A percentile compares a stretch with the other conserved stretches of the same genome.
phyloP scores from a whole-genome alignment of 805 yeast genomes.

The Candida railenensis region DNA sequence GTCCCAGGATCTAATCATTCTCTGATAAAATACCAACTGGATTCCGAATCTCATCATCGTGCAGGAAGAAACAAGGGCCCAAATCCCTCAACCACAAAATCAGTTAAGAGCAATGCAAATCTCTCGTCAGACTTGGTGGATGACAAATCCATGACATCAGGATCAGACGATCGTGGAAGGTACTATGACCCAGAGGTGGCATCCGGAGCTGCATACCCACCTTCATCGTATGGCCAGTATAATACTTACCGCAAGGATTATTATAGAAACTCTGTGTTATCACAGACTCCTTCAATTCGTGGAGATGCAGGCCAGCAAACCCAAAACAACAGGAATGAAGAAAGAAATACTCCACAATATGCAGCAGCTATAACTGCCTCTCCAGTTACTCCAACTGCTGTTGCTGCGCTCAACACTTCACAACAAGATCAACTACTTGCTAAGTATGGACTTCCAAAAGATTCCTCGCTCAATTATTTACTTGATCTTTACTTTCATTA shows the following conservation, averaged over 20 bases:
- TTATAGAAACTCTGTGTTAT: background rate
- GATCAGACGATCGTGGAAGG: slow-evolving; percentile 1
- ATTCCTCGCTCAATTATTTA: slow-evolving; percentile 16
- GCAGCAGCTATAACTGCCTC: too few relatives aligned
- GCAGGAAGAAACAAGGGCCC: background rate
- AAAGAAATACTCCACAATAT: too few relatives aligned
- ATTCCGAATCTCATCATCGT: background rate
- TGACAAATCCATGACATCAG: slow-evolving; percentile 1
- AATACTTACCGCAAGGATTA: slow-evolving; percentile 4
- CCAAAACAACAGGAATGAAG: too few relatives aligned
- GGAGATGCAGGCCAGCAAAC: background rate
- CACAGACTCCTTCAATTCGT: background rate
- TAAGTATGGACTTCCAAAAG: slow-evolving; percentile 21
- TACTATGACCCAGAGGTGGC: background rate
- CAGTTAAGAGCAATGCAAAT: background rate
- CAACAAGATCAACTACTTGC: background rate
- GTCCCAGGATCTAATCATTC: background rate
- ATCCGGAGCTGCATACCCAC: slow-evolving; percentile 1
- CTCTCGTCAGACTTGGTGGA: background rate
- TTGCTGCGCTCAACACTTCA: background rate
- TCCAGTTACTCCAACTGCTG: background rate
- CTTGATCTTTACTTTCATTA: slow-evolving; percentile 22
- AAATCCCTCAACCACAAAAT: background rate
- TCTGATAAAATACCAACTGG: background rate
- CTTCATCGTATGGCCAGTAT: background rate